Evolutionary conservation across 2,329 filamentous ascomycete species (phyloP), one percentile per base, ranked within the genome.

Genomic region (Hypocreales sp.): DNA sequence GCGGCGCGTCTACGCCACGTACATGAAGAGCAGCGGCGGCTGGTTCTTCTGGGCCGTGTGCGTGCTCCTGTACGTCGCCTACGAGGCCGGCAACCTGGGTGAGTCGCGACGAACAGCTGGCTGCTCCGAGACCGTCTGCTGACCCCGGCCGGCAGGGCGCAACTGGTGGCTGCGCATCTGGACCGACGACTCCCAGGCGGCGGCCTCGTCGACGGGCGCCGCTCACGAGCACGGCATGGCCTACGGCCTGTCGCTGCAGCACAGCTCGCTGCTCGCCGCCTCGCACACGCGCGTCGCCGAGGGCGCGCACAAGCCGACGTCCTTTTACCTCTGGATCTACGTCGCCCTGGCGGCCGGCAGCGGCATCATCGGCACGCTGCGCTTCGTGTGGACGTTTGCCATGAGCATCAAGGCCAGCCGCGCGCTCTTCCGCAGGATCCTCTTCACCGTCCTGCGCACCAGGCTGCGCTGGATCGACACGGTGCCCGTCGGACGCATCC

Each of bases 391-490:
- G 45, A 56, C 78, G 5, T 79, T 73, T 40, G 38, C 56, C 7
- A 72, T 75, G 25, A 77, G 77, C 9, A 60, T 84, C 38, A 64
- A 61, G 31, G 79, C 79, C 4, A 83, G 78, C n/a, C 61, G 70
- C 21, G 54, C 55, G 24, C 58, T 86, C 4, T 87, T 84, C 36
- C 61, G 70, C 14, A 64, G 64, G 27, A 64, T 84, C 35, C 69
- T 75, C 23, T 72, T 68, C 37, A 61, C 69, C 1, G 63, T 87
- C 8, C 58, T 87, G 4, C 67, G 76, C 12, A 73, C 79, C 5
- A 79, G 78, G 2, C 58, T 86, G n/a, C 61, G 79, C 34, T 84
- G 79, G 77, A 61, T 87, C 20, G 80, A 87, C 43, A 86, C 79
- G 0, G 74, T 83, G 0, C 81, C 81, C 0, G 59, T 83, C 2